phyloP scores from a whole-genome alignment of 441 rosid species.

The Dalechampia spathulata region DNA sequence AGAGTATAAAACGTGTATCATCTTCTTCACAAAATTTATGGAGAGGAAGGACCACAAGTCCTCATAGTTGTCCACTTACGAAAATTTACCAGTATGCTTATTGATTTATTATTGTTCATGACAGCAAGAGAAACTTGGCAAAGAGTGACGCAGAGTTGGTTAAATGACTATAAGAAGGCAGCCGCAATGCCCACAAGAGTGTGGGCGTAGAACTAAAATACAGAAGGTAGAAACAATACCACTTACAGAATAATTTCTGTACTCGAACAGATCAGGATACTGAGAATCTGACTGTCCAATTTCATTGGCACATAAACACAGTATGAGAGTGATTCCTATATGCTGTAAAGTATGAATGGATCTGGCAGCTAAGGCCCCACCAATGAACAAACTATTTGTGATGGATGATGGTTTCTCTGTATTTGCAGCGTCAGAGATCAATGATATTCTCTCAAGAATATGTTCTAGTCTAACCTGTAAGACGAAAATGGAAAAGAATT shows the following conservation, averaged over 20 bases:
- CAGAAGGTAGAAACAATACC: conserved; percentile 7
- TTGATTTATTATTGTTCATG: not conserved
- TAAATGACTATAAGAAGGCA: not conserved
- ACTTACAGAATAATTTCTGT: conserved; percentile 86
- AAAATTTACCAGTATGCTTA: too few relatives aligned
- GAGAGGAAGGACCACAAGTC: too few relatives aligned
- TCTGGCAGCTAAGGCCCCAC: conserved; percentile 94
- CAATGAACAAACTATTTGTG: conserved; percentile 64
- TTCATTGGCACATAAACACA: conserved; percentile 95
- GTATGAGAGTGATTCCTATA: conserved; percentile 69
- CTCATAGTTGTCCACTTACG: too few relatives aligned
- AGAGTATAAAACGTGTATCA: too few relatives aligned
- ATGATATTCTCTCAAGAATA: conserved; percentile 90
- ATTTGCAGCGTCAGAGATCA: conserved; percentile 91
- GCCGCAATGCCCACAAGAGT: not conserved
- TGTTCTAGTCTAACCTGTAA: conserved; percentile 95
- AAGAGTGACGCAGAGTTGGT: not conserved
- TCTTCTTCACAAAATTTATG: too few relatives aligned
- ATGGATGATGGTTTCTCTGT: conserved; percentile 93
- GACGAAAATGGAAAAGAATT: conserved; percentile 1
- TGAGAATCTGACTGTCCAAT: conserved; percentile 98
- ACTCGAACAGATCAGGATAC: conserved; percentile 63
- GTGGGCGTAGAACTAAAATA: conserved; percentile 2
- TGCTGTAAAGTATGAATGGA: conserved; percentile 80
- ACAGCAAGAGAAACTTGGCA: not conserved